Evolutionary conservation across 164 flowering plant genomes (phyloP).

Genomic region (Protea cynaroides): DNA sequence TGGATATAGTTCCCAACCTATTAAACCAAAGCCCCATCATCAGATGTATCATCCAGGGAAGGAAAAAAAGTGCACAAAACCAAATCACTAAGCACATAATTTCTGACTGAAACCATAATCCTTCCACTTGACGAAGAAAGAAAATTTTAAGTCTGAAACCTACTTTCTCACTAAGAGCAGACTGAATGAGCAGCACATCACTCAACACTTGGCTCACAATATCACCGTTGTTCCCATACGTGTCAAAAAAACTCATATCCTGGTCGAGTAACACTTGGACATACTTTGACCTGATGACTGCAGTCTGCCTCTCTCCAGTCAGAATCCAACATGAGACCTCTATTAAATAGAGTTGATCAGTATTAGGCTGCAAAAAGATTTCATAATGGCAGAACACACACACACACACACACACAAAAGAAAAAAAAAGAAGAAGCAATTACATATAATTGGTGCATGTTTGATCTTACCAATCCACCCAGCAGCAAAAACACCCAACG

Average conservation of each 20-base stretch:
- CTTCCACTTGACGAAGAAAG: background rate
- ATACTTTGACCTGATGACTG: conserved; percentile 94
- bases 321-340: conserved; percentile 99
- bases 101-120: background rate
- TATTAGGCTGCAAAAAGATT: background rate
- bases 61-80: background rate
- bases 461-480: conserved; percentile 91
- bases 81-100: background rate
- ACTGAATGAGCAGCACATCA: conserved; percentile 94
- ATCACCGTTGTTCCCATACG: conserved; percentile 96
- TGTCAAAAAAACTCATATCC: conserved; percentile 98
- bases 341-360: conserved; percentile 31
- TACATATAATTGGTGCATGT: conserved; percentile 1
- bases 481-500: conserved; percentile 80
- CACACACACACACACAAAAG: no score
- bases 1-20: conserved; percentile 99
- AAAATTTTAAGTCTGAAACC: conserved; percentile 1
- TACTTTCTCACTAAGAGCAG: conserved; percentile 99
- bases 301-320: conserved; percentile 99
- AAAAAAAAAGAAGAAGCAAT: background rate
- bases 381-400: background rate
- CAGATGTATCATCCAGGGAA: background rate
- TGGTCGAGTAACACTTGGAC: conserved; percentile 93
- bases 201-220: conserved; percentile 98
- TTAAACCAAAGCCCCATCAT: conserved; percentile 15